Percentiles rank a stretch among this genome's conserved stretches.
Conservation (phyloP, 495 filamentous ascomycete genomes). For the Monascus purpureus region DNA sequence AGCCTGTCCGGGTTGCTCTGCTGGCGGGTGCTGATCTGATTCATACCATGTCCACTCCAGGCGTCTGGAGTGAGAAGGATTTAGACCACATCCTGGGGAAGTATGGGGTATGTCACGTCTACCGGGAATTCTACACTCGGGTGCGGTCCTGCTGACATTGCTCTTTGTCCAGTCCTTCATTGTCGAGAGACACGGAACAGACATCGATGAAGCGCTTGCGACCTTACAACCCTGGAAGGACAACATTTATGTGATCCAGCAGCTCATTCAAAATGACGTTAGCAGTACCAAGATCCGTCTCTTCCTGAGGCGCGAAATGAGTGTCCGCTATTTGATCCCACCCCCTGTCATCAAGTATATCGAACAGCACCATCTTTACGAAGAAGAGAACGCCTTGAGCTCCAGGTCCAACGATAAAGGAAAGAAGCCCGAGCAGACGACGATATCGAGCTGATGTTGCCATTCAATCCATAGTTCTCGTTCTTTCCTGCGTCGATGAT, state of each 20-base stretch:
- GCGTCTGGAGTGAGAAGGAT: conserved; percentile 72
- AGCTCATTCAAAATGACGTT: conserved; percentile 82
- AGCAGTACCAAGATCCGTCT: conserved; percentile 80
- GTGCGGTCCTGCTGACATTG: conserved; percentile 1
- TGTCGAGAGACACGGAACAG: conserved; percentile 78
- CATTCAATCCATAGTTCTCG: neutral
- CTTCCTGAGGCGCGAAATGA: conserved; percentile 70
- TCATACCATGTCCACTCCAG: conserved; percentile 67
- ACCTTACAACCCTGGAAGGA: conserved; percentile 56
- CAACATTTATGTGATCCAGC: conserved; percentile 79
- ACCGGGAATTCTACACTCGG: neutral
- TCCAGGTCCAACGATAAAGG: conserved; percentile 19
- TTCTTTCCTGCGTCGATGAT: neutral
- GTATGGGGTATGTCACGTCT: conserved; percentile 44
- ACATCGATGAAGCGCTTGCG: conserved; percentile 69
- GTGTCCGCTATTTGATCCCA: conserved; percentile 52
- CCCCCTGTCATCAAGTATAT: conserved; percentile 65
- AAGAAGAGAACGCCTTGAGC: conserved; percentile 40
- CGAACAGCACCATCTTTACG: conserved; percentile 57
- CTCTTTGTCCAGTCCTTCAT: conserved; percentile 49
- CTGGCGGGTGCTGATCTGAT: conserved; percentile 74
- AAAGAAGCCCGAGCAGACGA: conserved; percentile 15
- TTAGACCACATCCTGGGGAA: conserved; percentile 74
- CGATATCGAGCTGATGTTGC: conserved; percentile 9
- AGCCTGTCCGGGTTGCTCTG: conserved; percentile 55